phyloP scores from a whole-genome alignment of 495 filamentous ascomycete species.

The Neurospora sublineolata region DNA sequence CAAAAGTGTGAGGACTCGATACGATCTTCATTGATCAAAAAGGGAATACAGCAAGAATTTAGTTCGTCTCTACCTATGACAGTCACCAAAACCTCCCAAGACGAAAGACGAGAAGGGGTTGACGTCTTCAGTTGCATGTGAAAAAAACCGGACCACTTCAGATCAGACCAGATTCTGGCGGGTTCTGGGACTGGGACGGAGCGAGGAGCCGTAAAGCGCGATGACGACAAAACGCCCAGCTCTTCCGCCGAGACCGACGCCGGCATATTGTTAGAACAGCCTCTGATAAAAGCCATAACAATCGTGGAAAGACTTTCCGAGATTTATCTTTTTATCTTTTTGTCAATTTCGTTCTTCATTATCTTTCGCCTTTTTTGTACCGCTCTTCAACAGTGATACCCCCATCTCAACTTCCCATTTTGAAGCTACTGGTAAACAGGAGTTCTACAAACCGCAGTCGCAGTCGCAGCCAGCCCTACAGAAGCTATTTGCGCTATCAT shows the following conservation, averaged over 20 bases:
- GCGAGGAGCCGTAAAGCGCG: background rate
- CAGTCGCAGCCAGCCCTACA: background rate
- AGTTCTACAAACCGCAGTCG: background rate
- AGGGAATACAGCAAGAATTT: background rate
- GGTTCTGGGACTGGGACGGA: background rate
- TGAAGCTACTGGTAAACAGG: background rate
- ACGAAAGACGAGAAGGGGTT: background rate
- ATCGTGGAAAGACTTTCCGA: background rate
- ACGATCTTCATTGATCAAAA: background rate
- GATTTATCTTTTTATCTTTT: background rate
- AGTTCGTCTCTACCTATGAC: background rate
- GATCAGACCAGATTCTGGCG: background rate
- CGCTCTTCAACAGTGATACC: background rate
- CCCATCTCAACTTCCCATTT: background rate
- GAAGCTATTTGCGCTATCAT: background rate
- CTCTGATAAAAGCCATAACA: background rate
- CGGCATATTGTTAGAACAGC: background rate
- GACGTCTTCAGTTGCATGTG: background rate
- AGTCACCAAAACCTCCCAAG: background rate
- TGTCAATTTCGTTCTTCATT: background rate
- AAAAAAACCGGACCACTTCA: background rate
- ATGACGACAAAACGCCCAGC: background rate
- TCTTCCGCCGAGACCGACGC: background rate
- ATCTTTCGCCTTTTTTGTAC: background rate
- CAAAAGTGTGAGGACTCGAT: background rate